Conservation (phyloP, 306 rosid genomes). For the Dryas alaskensis region DNA sequence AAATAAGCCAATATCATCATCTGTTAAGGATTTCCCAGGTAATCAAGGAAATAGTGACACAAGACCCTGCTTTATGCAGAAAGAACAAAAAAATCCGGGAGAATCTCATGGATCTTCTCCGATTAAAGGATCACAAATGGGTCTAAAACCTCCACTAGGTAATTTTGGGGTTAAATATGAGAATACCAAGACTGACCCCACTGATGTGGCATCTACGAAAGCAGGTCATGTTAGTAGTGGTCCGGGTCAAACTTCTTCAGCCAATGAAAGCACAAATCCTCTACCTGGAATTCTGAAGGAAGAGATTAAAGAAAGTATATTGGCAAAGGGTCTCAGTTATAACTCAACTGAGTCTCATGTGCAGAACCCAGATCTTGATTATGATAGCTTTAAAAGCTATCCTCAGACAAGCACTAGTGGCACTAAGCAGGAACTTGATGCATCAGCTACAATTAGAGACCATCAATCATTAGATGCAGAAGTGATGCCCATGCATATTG, state of each 20-base stretch:
- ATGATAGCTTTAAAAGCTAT: slow-evolving; percentile 39
- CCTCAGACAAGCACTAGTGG: slow-evolving; percentile 38
- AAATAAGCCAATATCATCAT: slow-evolving; percentile 38
- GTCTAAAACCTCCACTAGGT: slow-evolving; percentile 30
- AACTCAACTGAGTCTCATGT: slow-evolving; percentile 33
- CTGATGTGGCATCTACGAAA: slow-evolving; percentile 35
- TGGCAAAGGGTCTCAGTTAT: slow-evolving; percentile 32
- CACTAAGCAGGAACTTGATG: slow-evolving; percentile 42
- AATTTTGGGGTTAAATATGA: slow-evolving; percentile 41
- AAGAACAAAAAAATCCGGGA: slow-evolving; percentile 43
- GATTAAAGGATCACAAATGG: slow-evolving; percentile 36
- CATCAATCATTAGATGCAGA: slow-evolving; percentile 40
- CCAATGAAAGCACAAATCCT: slow-evolving; percentile 31
- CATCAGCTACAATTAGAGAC: slow-evolving; percentile 40
- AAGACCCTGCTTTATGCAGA: slow-evolving; percentile 38
- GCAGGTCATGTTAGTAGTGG: slow-evolving; percentile 38
- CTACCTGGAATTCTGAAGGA: slow-evolving; percentile 40
- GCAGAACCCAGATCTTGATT: slow-evolving; percentile 39
- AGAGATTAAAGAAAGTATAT: slow-evolving; percentile 31
- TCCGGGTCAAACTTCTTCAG: slow-evolving; percentile 33
- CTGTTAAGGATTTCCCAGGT: slow-evolving; percentile 39
- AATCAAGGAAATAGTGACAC: slow-evolving; percentile 37
- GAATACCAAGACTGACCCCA: slow-evolving; percentile 35
- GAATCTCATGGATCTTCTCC: slow-evolving; percentile 47
- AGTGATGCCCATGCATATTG: slow-evolving; percentile 33